Conservation (phyloP, 352 stramenopile genomes). For the Phytophthora rubi region DNA sequence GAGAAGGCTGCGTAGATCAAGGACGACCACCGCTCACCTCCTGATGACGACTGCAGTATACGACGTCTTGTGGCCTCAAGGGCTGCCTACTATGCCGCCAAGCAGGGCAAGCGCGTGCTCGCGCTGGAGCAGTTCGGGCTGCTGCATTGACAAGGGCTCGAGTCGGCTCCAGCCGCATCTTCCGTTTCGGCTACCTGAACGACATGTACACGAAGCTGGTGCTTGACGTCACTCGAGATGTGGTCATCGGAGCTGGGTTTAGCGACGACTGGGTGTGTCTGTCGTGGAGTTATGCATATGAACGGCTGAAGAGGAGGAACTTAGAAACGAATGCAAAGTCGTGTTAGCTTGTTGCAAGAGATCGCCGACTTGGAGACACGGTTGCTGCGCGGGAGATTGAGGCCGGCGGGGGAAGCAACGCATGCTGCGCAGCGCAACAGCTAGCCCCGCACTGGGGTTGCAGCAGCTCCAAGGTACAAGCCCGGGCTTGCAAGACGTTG, state of each 20-base stretch:
- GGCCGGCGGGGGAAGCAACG: neutral
- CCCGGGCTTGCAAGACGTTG: conserved; percentile 8
- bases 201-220: conserved; percentile 71
- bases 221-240: conserved; percentile 62
- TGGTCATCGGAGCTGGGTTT: conserved; percentile 51
- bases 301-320: neutral
- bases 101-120: conserved; percentile 54
- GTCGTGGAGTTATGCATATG: neutral
- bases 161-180: conserved; percentile 81
- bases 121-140: conserved; percentile 78
- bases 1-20: too few species aligned
- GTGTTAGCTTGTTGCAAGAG: conserved; percentile 1
- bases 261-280: too few species aligned
- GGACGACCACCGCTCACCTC: neutral
- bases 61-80: conserved; percentile 42
- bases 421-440: neutral
- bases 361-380: neutral
- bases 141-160: conserved; percentile 63
- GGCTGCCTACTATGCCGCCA: conserved; percentile 50
- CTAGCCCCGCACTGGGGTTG: conserved; percentile 13
- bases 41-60: conserved; percentile 23
- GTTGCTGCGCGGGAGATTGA: neutral
- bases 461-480: conserved; percentile 15
- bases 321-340: neutral
- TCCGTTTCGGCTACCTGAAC: conserved; percentile 80